Evolutionary conservation across 371 early-diverging fungal genomes (phyloP), one percentile per base, ranked within the genome.

Genomic region (Lichtheimia ornata): DNA sequence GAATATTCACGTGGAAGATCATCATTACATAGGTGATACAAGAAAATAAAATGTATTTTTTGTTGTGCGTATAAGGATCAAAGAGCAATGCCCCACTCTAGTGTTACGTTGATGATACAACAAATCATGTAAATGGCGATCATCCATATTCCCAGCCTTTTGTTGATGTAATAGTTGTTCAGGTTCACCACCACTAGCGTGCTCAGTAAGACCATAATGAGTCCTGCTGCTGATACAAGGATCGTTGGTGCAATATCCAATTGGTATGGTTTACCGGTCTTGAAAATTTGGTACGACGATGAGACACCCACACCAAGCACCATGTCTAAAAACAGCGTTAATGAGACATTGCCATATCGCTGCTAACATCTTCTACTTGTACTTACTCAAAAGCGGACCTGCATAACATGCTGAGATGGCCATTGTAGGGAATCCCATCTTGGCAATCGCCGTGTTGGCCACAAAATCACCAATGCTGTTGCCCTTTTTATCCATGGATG

Each of bases 361-460:
- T 6, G 20, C 15, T 11, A 57, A 11, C 20, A n/a, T 57, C 9
- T 58, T 20, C 22, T 22, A 22, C 22, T 22, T 1, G 1, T 6
- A 69, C 79, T 73, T 80, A 89, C 88, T 91, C 30, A 93, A 64
- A 74, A 93, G 75, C 1, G 94, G 94, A 4, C 92, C 88, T 25
- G 92, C 93, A 70, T 92, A 94, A 59, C 93, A 93, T 2, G 94
- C 94, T 14, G 89, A 85, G 24, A 94, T 80, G 1, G 92, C 94
- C 94, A 94, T 94, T 35, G 83, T 85, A 5, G 94, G 93, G 50
- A 84, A 90, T 11, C 94, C 94, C 89, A 91, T 88, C 72, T 81
- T 85, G 18, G 94, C 91, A 55, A 94, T 86, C 4, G 94, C 84
- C 20, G 92, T 81, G 61, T 94, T 92, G 1, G 94, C 87, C 5